Base-by-base conservation (phyloP, 1,139 yeast species). In the Arxiozyma heterogenica region DNA sequence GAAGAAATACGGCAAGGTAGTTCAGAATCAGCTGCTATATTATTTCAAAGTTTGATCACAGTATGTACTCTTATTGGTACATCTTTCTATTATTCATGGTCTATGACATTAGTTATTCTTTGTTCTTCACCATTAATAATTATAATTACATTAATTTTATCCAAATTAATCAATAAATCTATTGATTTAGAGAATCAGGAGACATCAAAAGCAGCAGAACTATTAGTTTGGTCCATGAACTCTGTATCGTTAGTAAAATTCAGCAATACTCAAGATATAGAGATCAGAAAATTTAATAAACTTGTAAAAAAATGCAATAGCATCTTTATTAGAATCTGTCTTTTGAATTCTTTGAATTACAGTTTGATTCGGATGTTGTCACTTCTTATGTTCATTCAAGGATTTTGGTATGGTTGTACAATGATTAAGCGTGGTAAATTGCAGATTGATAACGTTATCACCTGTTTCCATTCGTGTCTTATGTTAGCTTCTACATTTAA, bases 361-460 rank as follows among this genome's bases (percentile, higher is more conserved):
- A 84, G 87, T 0, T 53, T 79, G 0, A 68, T 85, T 53, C 79
- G 84, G 60, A 72, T 80, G 20, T 60, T 90, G 8, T 75, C 84
- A 0, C 73, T 88, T 43, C 65, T 82, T 64, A 84, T 89, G 82
- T 90, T 91, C 73, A 87, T 90, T 1, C 96, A 89, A 67, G 95
- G 94, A 0, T 87, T 91, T 62, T 90, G 95, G 86, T 91, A 83
- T 70, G 98, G 98, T 3, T 79, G 84, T 43, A 72, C 75, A 51
- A 77, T 87, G 74, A 83, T 89, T 4, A 70, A 71, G 47, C 66
- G 70, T 4, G 80, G 80, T 0, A 74, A 76, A 20, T 65, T 82
- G 12, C 61, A 73, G 1, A 72, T 88, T 1, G 84, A 85, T 18
- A 78, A 81, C 44, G 87, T 91, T 0, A 75, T 93, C 54, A 85